A percentile compares a stretch with the other conserved stretches of the same genome.
Evolutionary conservation across 1,284 basidiomycete genomes (phyloP).

Genomic region (Ganoderma sp.): DNA sequence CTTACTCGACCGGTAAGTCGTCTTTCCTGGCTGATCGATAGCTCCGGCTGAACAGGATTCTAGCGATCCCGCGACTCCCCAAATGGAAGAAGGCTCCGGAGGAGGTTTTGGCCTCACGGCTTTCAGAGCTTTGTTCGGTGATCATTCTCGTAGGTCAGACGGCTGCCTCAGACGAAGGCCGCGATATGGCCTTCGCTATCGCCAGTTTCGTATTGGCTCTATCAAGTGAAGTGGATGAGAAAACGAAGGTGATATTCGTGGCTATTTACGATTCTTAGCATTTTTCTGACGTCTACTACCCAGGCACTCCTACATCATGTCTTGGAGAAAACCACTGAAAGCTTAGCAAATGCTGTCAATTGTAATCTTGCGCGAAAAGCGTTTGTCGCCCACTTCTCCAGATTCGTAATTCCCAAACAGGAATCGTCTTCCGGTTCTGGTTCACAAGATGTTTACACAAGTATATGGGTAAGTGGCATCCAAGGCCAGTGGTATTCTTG

Average conservation of each 20-base stretch:
- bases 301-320: constrained; percentile 51
- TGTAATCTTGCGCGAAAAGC: constrained; percentile 52
- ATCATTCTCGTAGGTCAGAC: constrained; percentile 40
- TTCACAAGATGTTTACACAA: constrained; percentile 14
- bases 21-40: not conserved
- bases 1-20: constrained; percentile 50
- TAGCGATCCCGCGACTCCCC: constrained; percentile 56
- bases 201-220: constrained; percentile 38
- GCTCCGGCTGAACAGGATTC: not conserved
- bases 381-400: constrained; percentile 54
- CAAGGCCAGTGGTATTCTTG: not conserved
- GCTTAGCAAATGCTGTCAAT: constrained; percentile 48
- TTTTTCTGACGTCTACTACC: not conserved
- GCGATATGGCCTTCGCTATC: constrained; percentile 44
- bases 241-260: constrained; percentile 12
- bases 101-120: constrained; percentile 45
- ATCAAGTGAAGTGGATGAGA: constrained; percentile 35
- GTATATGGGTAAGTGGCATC: constrained; percentile 26
- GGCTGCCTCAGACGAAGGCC: constrained; percentile 44
- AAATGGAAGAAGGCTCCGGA: constrained; percentile 35
- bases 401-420: constrained; percentile 26
- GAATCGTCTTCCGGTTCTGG: constrained; percentile 5
- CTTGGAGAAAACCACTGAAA: constrained; percentile 47
- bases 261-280: not conserved
- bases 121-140: constrained; percentile 47